Evolutionary conservation across 2,329 filamentous ascomycete species (phyloP).

Genomic region (Aspergillus awamori): DNA sequence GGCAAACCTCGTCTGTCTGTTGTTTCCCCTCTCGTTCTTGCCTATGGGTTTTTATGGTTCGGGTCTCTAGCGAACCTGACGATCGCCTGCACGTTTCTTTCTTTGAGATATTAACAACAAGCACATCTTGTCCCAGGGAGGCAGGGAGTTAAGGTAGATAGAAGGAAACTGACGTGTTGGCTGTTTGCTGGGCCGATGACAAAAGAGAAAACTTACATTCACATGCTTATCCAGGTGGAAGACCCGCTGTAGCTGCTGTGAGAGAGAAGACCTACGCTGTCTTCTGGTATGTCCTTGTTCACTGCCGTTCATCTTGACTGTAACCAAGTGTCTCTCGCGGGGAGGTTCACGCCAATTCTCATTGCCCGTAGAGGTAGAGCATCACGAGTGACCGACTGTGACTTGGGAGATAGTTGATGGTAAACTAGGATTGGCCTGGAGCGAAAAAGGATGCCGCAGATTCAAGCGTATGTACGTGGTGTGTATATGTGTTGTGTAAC

Average conservation of each 20-base stretch:
- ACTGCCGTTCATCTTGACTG: constrained; percentile 14
- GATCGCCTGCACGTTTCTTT: constrained; percentile 5
- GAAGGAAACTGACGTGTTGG: neutral
- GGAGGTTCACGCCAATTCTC: neutral
- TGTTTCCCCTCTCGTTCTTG: neutral
- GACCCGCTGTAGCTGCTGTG: constrained; percentile 27
- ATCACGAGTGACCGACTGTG: neutral
- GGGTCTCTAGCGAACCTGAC: constrained; percentile 1
- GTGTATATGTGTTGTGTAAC: neutral
- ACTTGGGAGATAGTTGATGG: too few species aligned
- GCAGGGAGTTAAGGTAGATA: neutral
- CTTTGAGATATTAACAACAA: constrained; percentile 10
- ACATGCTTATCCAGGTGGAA: constrained; percentile 21
- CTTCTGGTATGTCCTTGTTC: constrained; percentile 11
- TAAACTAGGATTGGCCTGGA: too few species aligned
- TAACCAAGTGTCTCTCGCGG: neutral
- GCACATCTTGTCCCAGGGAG: neutral
- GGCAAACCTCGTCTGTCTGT: neutral
- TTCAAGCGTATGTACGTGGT: too few species aligned
- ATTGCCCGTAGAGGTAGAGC: neutral
- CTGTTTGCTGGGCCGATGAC: neutral
- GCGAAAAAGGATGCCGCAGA: too few species aligned
- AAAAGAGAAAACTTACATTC: constrained; percentile 18
- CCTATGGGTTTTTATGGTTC: neutral
- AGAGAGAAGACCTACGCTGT: constrained; percentile 26